Conservation (phyloP, 1,284 basidiomycete genomes). For the Schizophyllum amplum region DNA sequence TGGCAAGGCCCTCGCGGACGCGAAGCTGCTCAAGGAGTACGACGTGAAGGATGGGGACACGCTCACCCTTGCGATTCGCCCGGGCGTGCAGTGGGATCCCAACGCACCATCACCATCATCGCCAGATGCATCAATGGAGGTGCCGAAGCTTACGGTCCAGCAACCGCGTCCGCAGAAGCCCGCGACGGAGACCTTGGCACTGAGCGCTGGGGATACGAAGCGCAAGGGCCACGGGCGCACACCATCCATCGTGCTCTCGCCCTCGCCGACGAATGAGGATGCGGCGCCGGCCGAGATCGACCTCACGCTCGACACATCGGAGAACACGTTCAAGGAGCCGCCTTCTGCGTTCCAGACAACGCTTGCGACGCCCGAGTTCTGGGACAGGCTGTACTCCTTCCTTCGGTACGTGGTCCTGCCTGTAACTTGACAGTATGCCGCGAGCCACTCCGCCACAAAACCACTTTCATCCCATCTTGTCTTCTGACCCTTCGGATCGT, state of each 20-base stretch:
- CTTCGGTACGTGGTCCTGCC: constrained; percentile 38
- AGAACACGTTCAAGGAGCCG: constrained; percentile 32
- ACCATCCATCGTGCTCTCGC: constrained; percentile 68
- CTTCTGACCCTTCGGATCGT: too few species aligned
- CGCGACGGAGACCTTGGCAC: constrained; percentile 12
- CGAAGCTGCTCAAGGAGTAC: constrained; percentile 85
- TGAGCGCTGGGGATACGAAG: constrained; percentile 19
- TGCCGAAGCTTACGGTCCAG: constrained; percentile 11
- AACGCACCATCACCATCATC: constrained; percentile 21
- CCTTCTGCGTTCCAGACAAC: constrained; percentile 57
- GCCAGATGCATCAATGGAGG: constrained; percentile 13
- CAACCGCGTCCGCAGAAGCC: constrained; percentile 5
- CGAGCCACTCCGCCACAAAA: background rate
- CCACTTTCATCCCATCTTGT: too few species aligned
- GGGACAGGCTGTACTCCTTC: constrained; percentile 61
- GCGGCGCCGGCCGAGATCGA: constrained; percentile 53
- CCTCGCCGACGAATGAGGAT: constrained; percentile 46
- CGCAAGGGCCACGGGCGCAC: constrained; percentile 46
- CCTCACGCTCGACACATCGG: constrained; percentile 51
- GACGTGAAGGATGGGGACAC: constrained; percentile 70
- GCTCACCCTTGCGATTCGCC: constrained; percentile 79
- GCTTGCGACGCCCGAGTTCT: constrained; percentile 70
- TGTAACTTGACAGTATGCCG: constrained; percentile 1
- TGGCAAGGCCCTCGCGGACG: constrained; percentile 85
- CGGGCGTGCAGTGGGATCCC: constrained; percentile 63